These are phyloP conservation scores for Ophiostoma quercus DNA, from an alignment of 2,329 filamentous ascomycete species.

Conservation along the genomic window DNA sequence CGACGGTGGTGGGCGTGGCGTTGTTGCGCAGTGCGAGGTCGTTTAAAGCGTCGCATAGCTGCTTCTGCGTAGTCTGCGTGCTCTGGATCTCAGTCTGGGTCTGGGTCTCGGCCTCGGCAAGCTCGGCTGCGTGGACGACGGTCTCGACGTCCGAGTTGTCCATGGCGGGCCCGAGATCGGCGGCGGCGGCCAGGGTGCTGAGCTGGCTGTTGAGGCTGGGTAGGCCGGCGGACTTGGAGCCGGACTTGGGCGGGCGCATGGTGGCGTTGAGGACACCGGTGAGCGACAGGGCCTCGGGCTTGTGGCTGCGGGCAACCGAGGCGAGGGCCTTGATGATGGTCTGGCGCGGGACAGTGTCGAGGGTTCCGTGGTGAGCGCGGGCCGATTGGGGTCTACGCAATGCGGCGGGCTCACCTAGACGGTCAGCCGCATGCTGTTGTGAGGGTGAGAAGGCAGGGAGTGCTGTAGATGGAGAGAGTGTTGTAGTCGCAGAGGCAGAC, in stretches of 20 bases:
- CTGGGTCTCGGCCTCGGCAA: neutral
- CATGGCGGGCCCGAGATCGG: slow-evolving; percentile 30
- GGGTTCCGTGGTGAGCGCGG: slow-evolving; percentile 40
- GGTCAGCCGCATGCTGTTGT: slow-evolving; percentile 20
- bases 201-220: slow-evolving; percentile 13
- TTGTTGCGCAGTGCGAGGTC: slow-evolving; percentile 43
- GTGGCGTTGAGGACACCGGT: slow-evolving; percentile 52
- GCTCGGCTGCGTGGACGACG: neutral
- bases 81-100: neutral
- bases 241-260: slow-evolving; percentile 15
- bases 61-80: slow-evolving; percentile 48
- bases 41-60: slow-evolving; percentile 57
- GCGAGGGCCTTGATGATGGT: slow-evolving; percentile 78
- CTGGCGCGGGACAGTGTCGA: slow-evolving; percentile 67
- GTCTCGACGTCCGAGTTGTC: slow-evolving; percentile 16
- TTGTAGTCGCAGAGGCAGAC: neutral
- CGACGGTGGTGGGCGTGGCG: slow-evolving; percentile 39
- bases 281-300: slow-evolving; percentile 59
- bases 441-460: slow-evolving; percentile 30
- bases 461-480: neutral
- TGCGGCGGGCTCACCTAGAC: slow-evolving; percentile 19
- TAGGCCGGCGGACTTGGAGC: slow-evolving; percentile 10
- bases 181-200: neutral
- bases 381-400: slow-evolving; percentile 25
- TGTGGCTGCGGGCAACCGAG: slow-evolving; percentile 57